Evolutionary conservation across 257 asterid species (phyloP).

Genomic region (Verbena officinalis): DNA sequence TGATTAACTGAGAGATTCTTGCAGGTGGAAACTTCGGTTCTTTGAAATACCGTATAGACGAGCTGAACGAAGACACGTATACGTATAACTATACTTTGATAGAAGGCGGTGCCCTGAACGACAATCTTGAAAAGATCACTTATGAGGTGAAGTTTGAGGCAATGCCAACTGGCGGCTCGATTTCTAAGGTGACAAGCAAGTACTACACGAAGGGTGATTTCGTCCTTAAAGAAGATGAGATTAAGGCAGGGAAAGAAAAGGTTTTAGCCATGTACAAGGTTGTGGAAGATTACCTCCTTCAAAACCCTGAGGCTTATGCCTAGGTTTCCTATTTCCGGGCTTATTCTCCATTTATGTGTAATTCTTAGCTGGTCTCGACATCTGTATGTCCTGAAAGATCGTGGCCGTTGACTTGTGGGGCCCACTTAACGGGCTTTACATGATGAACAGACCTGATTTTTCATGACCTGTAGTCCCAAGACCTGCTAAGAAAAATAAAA

Average conservation of each 20-base stretch:
- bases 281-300: slow-evolving; percentile 36
- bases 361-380: neutral
- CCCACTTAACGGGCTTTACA: neutral
- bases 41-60: slow-evolving; percentile 32
- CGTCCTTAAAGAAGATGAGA: slow-evolving; percentile 31
- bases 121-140: slow-evolving; percentile 32
- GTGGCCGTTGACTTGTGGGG: neutral
- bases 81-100: slow-evolving; percentile 36
- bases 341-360: too few species aligned
- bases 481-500: neutral
- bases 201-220: slow-evolving; percentile 35
- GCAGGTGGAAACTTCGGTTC: slow-evolving; percentile 32
- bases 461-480: neutral
- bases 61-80: slow-evolving; percentile 23
- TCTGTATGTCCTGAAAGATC: neutral
- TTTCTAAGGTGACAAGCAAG: slow-evolving; percentile 33
- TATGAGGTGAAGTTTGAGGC: slow-evolving; percentile 31
- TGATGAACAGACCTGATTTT: neutral
- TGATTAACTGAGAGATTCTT: neutral
- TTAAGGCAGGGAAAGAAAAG: slow-evolving; percentile 41
- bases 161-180: slow-evolving; percentile 32
- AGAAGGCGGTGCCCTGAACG: slow-evolving; percentile 35
- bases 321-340: slow-evolving; percentile 10
- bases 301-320: slow-evolving; percentile 36
- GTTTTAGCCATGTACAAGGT: slow-evolving; percentile 33